These are phyloP conservation scores for Fraxinus dipetala DNA, from an alignment of 305 asterid genomes.

Conservation along the genomic window DNA sequence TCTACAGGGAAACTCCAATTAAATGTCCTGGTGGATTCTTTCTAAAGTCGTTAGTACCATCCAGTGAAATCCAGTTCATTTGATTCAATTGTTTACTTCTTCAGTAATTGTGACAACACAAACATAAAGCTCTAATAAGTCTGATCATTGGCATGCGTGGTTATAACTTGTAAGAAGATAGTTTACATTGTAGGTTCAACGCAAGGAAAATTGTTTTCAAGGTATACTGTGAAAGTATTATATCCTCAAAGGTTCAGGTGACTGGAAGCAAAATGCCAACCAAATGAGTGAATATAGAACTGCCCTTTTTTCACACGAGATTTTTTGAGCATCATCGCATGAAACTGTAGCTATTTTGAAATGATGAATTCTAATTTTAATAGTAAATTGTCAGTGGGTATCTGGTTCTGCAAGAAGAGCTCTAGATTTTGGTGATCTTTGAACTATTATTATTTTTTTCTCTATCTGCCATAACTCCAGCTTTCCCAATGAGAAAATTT, in stretches of 20 bases:
- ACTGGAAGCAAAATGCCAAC: neutral
- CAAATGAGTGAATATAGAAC: neutral
- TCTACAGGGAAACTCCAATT: neutral
- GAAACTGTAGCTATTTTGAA: neutral
- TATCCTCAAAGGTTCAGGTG: neutral
- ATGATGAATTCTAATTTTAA: neutral
- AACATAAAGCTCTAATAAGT: neutral
- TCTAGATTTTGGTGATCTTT: neutral
- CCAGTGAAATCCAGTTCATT: neutral
- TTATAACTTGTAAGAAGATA: neutral
- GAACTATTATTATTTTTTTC: neutral
- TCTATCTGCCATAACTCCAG: neutral
- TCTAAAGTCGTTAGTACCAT: neutral
- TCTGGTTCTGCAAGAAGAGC: neutral
- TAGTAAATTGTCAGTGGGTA: neutral
- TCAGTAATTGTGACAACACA: neutral
- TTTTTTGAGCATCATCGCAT: neutral
- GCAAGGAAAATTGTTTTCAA: neutral
- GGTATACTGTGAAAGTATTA: neutral
- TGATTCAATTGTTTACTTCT: neutral
- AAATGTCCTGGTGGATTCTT: neutral
- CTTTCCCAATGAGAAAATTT: neutral
- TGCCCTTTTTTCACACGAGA: neutral
- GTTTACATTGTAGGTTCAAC: neutral
- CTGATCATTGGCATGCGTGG: neutral